Conservation (phyloP, 1,139 yeast species). For the Kodamaea sp. region DNA sequence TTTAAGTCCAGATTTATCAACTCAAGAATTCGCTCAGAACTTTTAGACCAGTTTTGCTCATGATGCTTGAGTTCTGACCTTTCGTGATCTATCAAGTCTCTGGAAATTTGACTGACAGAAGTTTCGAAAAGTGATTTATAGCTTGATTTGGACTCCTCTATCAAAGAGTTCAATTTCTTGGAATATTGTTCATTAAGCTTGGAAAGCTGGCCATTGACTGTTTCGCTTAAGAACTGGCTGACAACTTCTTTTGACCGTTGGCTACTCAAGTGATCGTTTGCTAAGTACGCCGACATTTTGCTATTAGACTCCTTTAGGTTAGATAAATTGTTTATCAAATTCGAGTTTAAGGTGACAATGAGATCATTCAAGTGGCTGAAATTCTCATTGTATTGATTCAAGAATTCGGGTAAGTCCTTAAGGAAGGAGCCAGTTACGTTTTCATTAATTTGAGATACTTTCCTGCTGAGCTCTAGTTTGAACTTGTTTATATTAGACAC, state of each 20-base stretch:
- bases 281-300: slow-evolving; percentile 9
- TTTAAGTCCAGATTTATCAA: slow-evolving; percentile 7
- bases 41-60: slow-evolving; percentile 11
- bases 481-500: slow-evolving; percentile 9
- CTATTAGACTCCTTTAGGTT: slow-evolving; percentile 10
- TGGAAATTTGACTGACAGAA: slow-evolving; percentile 9
- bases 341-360: slow-evolving; percentile 10
- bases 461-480: slow-evolving; percentile 8
- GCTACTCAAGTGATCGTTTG: slow-evolving; percentile 6
- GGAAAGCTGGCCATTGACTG: slow-evolving; percentile 2
- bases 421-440: slow-evolving; percentile 13
- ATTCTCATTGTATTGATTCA: slow-evolving; percentile 13
- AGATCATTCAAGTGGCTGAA: slow-evolving; percentile 9
- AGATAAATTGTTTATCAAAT: slow-evolving; percentile 4
- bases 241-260: slow-evolving; percentile 4
- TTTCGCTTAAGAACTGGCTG: slow-evolving; percentile 5
- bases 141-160: slow-evolving; percentile 3
- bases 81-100: slow-evolving; percentile 11
- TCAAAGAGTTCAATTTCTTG: slow-evolving; percentile 1
- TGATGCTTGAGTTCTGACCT: slow-evolving; percentile 6
- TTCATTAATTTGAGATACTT: slow-evolving; percentile 10
- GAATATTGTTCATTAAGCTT: slow-evolving; percentile 5
- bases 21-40: background rate
- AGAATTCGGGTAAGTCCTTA: slow-evolving; percentile 12
- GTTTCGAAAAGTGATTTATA: slow-evolving; percentile 10